Conservation (phyloP, 306 rosid genomes). For the Fragaria ananassa region DNA sequence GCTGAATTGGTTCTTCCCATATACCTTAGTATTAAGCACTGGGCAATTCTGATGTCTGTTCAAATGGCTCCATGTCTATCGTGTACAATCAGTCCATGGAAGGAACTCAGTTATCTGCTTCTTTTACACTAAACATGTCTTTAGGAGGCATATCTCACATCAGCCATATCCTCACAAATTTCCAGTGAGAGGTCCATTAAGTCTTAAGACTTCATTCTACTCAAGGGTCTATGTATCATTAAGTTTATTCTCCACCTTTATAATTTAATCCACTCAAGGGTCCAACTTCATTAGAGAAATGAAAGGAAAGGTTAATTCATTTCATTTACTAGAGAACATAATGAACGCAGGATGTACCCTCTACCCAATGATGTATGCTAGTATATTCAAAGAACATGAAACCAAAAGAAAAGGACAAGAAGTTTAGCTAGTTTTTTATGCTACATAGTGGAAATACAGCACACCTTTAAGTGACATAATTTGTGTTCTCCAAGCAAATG, state of each 20-base stretch:
- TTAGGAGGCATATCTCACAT: not conserved
- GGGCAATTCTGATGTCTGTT: not conserved
- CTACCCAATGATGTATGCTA: constrained; percentile 10
- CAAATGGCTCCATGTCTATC: not conserved
- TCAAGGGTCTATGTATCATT: not conserved
- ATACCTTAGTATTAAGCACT: not conserved
- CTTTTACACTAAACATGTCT: not conserved
- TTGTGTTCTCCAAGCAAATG: constrained; percentile 71
- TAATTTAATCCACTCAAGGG: not conserved
- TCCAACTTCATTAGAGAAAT: constrained; percentile 6
- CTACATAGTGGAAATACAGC: constrained; percentile 14
- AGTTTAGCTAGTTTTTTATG: not conserved
- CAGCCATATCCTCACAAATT: not conserved
- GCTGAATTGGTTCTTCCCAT: not conserved
- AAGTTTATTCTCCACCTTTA: not conserved
- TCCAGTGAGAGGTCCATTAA: not conserved
- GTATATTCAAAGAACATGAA: not conserved
- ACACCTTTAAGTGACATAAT: constrained; percentile 66
- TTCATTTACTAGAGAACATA: constrained; percentile 18
- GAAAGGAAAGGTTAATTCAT: constrained; percentile 11
- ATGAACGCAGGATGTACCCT: constrained; percentile 8
- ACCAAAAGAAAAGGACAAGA: too few relatives aligned
- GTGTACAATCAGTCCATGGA: not conserved
- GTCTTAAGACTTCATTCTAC: not conserved
- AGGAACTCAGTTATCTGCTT: not conserved